These are phyloP conservation scores for Plantago coronopus DNA, from an alignment of 305 asterid genomes.

Conservation along the genomic window DNA sequence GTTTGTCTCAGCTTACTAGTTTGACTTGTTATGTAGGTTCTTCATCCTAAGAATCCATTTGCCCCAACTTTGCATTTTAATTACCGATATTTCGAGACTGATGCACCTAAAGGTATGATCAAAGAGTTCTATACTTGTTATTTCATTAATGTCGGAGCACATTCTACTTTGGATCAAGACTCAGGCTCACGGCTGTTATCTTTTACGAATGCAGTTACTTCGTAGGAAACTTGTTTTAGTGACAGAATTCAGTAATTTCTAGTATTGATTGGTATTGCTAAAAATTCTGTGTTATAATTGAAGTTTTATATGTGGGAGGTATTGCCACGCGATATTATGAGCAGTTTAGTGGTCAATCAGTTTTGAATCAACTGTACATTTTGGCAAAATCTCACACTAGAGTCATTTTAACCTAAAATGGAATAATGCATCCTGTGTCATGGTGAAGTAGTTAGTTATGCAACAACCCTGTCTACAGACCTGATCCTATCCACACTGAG, in stretches of 20 bases:
- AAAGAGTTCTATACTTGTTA: slow-evolving; percentile 4
- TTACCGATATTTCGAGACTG: slow-evolving; percentile 92
- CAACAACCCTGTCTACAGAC: too few species aligned
- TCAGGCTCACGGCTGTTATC: neutral
- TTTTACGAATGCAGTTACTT: neutral
- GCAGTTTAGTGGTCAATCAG: neutral
- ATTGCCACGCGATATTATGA: neutral
- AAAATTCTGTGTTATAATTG: neutral
- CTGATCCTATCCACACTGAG: too few species aligned
- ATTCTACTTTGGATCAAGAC: slow-evolving; percentile 20
- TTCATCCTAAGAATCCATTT: slow-evolving; percentile 94
- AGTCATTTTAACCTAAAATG: neutral
- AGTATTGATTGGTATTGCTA: neutral
- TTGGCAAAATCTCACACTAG: neutral
- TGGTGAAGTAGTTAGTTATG: too few species aligned
- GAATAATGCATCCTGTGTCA: too few species aligned
- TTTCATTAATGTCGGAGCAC: slow-evolving; percentile 11
- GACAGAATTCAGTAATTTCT: neutral
- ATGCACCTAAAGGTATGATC: slow-evolving; percentile 72
- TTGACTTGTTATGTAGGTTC: slow-evolving; percentile 48
- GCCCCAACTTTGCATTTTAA: slow-evolving; percentile 95
- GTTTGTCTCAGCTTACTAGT: neutral
- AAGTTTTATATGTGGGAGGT: neutral
- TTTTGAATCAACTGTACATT: neutral
- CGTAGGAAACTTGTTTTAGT: neutral